phyloP scores from a whole-genome alignment of 202 grass and related monocot species.

The Panicum virgatum region DNA sequence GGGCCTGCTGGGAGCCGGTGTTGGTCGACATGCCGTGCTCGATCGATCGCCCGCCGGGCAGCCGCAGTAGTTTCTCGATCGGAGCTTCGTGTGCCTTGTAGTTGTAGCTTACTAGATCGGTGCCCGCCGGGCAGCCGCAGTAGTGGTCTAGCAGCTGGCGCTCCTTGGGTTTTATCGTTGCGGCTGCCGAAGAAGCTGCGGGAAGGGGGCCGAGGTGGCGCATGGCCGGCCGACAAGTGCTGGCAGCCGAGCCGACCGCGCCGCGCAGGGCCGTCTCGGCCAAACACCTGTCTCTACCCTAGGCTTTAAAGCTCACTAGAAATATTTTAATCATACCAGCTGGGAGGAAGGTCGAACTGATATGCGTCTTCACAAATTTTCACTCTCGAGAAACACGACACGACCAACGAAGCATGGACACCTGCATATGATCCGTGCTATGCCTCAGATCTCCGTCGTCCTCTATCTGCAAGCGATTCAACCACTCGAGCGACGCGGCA shows the following conservation, averaged over 20 bases:
- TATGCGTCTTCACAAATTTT: neutral
- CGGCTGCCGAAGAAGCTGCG: neutral
- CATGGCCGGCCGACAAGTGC: neutral
- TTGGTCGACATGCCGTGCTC: neutral
- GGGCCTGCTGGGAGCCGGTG: neutral
- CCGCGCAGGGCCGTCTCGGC: neutral
- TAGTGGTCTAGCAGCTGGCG: no score
- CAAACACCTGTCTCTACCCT: neutral
- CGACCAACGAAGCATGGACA: neutral
- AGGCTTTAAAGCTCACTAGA: neutral
- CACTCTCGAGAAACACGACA: neutral
- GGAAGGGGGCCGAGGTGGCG: slow-evolving; percentile 23
- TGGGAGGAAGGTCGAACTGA: neutral
- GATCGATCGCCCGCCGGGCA: neutral
- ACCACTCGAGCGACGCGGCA: no score
- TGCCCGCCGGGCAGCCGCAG: no score
- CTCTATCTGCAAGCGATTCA: no score
- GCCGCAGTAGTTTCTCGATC: neutral
- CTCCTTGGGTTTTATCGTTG: neutral
- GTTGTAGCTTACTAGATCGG: no score
- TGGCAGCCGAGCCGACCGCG: neutral
- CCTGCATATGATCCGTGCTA: no score
- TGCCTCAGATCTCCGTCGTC: no score
- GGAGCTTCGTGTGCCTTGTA: no score
- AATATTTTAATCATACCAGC: neutral